Evolutionary conservation across 179 eudicot genomes (phyloP).

Genomic region (Vitellaria paradoxa): DNA sequence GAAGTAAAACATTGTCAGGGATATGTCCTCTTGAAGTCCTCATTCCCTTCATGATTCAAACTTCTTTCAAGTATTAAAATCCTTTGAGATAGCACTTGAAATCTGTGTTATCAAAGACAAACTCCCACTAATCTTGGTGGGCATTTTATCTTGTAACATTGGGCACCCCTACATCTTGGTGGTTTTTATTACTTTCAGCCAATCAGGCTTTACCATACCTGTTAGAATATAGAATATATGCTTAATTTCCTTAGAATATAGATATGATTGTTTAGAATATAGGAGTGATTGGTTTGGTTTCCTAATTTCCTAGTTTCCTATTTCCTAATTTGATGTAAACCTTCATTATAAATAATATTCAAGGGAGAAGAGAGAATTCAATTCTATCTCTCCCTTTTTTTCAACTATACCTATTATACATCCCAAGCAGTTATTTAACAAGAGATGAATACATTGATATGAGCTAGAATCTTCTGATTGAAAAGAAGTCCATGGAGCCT

Average conservation of each 20-base stretch:
- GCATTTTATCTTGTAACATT: not conserved
- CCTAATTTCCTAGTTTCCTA: no score
- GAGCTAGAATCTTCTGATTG: constrained; percentile 12
- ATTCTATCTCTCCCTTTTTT: no score
- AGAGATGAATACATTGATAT: constrained; percentile 12
- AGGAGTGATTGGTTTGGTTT: no score
- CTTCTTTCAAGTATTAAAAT: not conserved
- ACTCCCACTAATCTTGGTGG: not conserved
- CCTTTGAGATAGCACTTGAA: not conserved
- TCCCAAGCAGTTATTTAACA: constrained; percentile 6
- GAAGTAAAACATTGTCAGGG: not conserved
- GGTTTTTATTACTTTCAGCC: constrained; percentile 8
- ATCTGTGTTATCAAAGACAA: not conserved
- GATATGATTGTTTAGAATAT: no score
- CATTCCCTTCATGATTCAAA: not conserved
- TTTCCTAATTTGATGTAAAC: no score
- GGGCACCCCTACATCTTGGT: not conserved
- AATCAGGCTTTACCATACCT: constrained; percentile 4
- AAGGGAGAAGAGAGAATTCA: no score
- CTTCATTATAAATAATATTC: no score
- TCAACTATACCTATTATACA: not conserved
- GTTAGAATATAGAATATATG: no score
- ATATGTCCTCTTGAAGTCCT: not conserved
- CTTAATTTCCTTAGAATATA: no score
- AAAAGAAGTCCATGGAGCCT: constrained; percentile 19